phyloP scores from a whole-genome alignment of 192 early-diverging fungal genomes.

The Pecoramyces ruminantium region DNA sequence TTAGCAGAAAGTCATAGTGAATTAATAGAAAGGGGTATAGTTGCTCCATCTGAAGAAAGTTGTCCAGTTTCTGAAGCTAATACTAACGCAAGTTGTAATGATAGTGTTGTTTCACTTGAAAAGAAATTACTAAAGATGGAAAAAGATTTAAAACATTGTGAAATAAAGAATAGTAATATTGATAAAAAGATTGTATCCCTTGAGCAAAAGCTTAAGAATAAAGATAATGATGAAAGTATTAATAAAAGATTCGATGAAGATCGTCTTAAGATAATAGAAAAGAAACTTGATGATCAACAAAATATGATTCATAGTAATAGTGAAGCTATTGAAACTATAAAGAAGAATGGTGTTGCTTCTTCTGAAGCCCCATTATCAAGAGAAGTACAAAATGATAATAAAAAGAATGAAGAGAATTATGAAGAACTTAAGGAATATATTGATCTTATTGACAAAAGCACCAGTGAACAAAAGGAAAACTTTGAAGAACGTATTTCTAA shows the following conservation, averaged over 20 bases:
- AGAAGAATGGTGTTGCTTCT: too few relatives aligned
- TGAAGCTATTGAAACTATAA: neutral
- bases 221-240: neutral
- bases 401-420: neutral
- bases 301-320: neutral
- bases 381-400: neutral
- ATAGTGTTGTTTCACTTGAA: neutral
- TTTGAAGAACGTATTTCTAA: neutral
- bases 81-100: neutral
- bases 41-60: neutral
- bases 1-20: neutral
- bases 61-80: neutral
- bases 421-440: neutral
- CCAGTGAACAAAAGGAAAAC: neutral
- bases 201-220: neutral
- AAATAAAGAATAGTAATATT: neutral
- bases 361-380: neutral
- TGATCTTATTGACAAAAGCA: neutral
- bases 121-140: neutral
- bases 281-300: neutral
- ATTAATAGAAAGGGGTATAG: neutral
- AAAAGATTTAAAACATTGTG: neutral
- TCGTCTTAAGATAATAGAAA: neutral
- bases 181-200: neutral
- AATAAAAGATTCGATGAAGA: neutral